phyloP scores from a whole-genome alignment of 1,284 basidiomycete genomes.

The Ganoderma sinense region DNA sequence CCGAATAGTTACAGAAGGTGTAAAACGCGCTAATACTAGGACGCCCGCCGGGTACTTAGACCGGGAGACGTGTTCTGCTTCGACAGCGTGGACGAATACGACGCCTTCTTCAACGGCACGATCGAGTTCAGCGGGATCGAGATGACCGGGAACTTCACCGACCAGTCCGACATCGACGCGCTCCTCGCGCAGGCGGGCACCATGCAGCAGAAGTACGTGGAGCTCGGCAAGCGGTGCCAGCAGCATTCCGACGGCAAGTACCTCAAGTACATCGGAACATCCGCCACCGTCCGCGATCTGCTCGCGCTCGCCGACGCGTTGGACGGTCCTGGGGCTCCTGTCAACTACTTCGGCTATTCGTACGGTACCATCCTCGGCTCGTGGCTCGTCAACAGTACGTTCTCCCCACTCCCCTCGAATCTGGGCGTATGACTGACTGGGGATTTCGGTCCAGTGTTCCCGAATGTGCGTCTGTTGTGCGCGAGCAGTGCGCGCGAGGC shows the following conservation, averaged over 20 bases:
- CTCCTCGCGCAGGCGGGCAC: constrained; percentile 15
- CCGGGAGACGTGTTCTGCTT: constrained; percentile 24
- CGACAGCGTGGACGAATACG: constrained; percentile 8
- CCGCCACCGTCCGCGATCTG: constrained; percentile 26
- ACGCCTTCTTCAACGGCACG: constrained; percentile 22
- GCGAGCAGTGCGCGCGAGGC: not conserved
- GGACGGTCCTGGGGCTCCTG: constrained; percentile 19
- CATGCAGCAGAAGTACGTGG: constrained; percentile 21
- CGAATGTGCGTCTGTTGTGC: constrained; percentile 13
- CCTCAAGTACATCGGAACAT: constrained; percentile 27
- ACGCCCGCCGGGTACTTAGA: not conserved
- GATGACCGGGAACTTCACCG: constrained; percentile 20
- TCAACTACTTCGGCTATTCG: constrained; percentile 24
- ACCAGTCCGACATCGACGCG: constrained; percentile 7
- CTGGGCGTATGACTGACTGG: not conserved
- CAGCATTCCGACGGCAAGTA: not conserved
- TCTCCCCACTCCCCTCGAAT: not conserved
- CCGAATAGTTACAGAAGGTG: not conserved
- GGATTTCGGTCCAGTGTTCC: constrained; percentile 18
- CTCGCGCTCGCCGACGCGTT: constrained; percentile 25
- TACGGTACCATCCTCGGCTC: constrained; percentile 25
- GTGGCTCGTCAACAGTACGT: constrained; percentile 19
- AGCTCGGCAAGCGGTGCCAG: constrained; percentile 13
- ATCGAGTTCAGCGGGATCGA: constrained; percentile 16
- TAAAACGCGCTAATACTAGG: not conserved